Base-by-base conservation (phyloP, 352 stramenopile species). In the Phytophthora sansomeana region DNA sequence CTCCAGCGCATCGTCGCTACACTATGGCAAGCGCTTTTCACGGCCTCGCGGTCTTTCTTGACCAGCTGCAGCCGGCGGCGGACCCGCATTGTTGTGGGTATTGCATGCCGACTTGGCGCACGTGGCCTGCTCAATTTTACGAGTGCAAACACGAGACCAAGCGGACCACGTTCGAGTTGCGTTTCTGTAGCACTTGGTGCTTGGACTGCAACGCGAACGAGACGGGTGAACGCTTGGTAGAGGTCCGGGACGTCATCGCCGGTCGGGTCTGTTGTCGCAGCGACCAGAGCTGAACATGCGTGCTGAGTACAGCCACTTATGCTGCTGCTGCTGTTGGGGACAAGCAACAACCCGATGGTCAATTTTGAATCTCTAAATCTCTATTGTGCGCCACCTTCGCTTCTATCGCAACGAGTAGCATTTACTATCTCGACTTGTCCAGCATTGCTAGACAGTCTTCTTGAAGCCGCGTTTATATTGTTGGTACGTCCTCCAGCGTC, bases 401-500 rank as follows among this genome's bases (percentile, higher is more conserved):
- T 24, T 24, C 21, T 24, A 24, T 24, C 21, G 21, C 21, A 24
- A 3, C 21, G 3, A 24, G 21, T 24, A 24, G 21, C 21, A 24
- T 39, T 24, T n/a, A 46, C 3, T 46, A 46, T n/a, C 5, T 13
- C 39, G 17, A 7, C n/a, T 46, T 26, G 17, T 5, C 10, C 17
- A n/a, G n/a, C 24, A 21, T 6, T 36, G 35, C 50, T 47, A 35
- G 8, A 13, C 33, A 44, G n/a, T 10, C 11, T 58, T 48, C 16
- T 38, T 24, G n/a, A 21, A 7, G 17, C 16, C 26, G 3, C 7
- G 42, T 8, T 69, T 46, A 9, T 21, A 49, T 48, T 21, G 8
- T 16, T 63, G 33, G 19, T 66, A 58, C 39, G 43, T 33, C 30
- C 61, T 67, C 63, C 58, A 76, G 33, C 47, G 43, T 28, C 48